Evolutionary conservation across 176 grass and related monocot genomes (phyloP).

Genomic region (Bromus sterilis): DNA sequence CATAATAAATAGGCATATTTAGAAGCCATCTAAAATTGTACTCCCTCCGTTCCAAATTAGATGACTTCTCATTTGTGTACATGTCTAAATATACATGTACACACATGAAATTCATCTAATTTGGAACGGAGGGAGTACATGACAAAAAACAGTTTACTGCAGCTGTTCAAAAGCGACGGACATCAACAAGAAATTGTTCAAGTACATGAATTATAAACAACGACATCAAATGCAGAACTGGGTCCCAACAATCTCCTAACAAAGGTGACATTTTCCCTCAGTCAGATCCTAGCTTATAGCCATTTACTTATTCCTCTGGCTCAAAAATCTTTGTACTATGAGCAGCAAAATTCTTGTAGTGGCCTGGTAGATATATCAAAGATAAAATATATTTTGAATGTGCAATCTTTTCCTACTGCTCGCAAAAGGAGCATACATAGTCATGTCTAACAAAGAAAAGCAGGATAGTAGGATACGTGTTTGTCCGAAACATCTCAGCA

Average conservation of each 20-base stretch:
- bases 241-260: not conserved
- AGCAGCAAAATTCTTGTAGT: conserved; percentile 4
- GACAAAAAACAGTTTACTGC: not conserved
- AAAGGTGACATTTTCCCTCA: not conserved
- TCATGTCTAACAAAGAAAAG: conserved; percentile 11
- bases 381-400: not conserved
- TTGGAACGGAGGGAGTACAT: no score
- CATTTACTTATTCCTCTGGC: not conserved
- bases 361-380: not conserved
- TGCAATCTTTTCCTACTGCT: not conserved
- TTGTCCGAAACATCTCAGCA: conserved; percentile 98
- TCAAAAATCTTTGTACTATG: not conserved
- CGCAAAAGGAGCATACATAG: not conserved
- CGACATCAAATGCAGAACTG: not conserved
- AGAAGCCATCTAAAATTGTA: not conserved
- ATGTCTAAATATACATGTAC: no score
- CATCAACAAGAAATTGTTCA: not conserved
- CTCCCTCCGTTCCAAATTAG: no score
- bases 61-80: no score
- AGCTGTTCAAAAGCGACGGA: not conserved
- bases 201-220: not conserved
- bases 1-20: not conserved
- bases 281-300: not conserved
- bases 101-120: no score
- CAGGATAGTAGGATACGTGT: conserved; percentile 94